Conservation (phyloP, 2,329 filamentous ascomycete genomes). For the Colletotrichum sp. region DNA sequence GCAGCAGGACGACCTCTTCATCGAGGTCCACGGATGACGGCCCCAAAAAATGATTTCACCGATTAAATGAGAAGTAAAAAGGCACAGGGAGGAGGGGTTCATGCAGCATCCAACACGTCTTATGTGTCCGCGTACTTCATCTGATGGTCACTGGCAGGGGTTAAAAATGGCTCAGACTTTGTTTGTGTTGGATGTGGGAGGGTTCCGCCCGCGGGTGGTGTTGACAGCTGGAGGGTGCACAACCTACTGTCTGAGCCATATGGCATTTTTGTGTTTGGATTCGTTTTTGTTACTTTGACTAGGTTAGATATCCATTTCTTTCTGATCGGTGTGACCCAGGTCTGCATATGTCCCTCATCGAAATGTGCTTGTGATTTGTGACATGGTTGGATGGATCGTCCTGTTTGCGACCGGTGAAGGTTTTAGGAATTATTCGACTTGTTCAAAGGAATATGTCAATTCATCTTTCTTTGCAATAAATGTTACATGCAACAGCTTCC, state of each 20-base stretch:
- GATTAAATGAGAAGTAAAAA: neutral
- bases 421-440: neutral
- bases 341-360: neutral
- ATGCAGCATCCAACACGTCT: neutral
- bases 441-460: neutral
- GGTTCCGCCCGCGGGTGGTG: neutral
- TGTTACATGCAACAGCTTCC: neutral
- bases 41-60: neutral
- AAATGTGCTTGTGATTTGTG: neutral
- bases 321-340: neutral
- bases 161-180: neutral
- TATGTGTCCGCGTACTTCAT: neutral
- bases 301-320: neutral
- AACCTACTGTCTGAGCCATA: neutral
- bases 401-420: rapidly evolving
- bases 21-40: constrained; percentile 12
- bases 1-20: constrained; percentile 20
- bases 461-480: neutral
- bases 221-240: neutral
- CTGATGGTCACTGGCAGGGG: neutral
- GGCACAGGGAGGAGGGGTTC: neutral
- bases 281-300: neutral
- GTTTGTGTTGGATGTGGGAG: neutral
- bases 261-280: neutral
- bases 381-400: rapidly evolving